Evolutionary conservation across 176 grass and related monocot species (phyloP).

Genomic region (Zea mays): Zm-B73-REFERENCE-NAM-5.0 NC_050101.1:98703501-98704000

Average conservation of each 20-base stretch:
- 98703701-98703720: constrained; percentile 74
- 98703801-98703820: constrained; percentile 2
- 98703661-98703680: constrained; percentile 13
- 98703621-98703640: neutral
- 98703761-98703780: constrained; percentile 97
- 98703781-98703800: constrained; percentile 40
- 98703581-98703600: neutral
- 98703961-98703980: neutral
- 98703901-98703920: neutral
- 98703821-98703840: neutral
- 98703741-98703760: constrained; percentile 95
- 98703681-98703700: constrained; percentile 45
- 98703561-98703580: neutral
- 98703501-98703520: neutral
- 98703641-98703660: constrained; percentile 29
- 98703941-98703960: neutral
- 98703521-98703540: neutral
- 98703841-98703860: neutral
- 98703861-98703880: neutral
- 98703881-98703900: neutral
- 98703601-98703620: neutral
- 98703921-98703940: neutral
- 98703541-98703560: neutral
- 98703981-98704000: neutral
- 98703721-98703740: constrained; percentile 95